Evolutionary conservation across 768 basidiomycete species (phyloP), one percentile per base, ranked within the genome.

Genomic region (Coprinellus micaceus): DNA sequence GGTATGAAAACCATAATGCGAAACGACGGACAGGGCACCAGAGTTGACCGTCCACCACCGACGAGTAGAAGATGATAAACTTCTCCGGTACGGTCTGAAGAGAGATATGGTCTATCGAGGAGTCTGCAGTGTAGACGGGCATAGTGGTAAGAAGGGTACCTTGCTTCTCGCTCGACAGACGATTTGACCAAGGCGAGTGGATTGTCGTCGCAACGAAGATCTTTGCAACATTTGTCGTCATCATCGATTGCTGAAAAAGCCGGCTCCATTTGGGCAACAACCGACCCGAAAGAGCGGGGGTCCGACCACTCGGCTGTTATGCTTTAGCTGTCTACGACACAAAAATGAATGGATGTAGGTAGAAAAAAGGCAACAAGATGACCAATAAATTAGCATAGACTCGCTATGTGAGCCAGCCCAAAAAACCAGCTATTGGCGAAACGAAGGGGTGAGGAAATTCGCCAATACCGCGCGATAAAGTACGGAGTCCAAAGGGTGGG

Each of bases 21-120:
- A 60, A 56, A 55, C 53, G n/a, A 75, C 78, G 46, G 61, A 90
- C 89, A 24, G 85, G 80, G 65, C 89, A 91, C 89, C 89, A 91
- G 65, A 84, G 69, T 53, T 72, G 66, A 25, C 83, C 87, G 56
- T 81, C 75, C 1, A 82, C 77, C 49, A 84, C 73, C 19, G 86
- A 88, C 10, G 88, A 80, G 59, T 85, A 89, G 67, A 91, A 89
- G n/a, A 91, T 71, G 25, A 89, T 53, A 57, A 77, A 88, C 15
- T 73, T 64, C 40, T 83, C 82, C n/a, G 76, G 69, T 10, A 72
- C 74, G 28, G 70, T 64, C 54, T 68, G 60, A 21, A 83, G 69
- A 2, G 74, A 69, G 25, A 57, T 52, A 26, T 70, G 69, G 40
- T 78, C 71, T 21, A 72, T 68, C 17, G 70, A 66, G 26, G 53